These are phyloP conservation scores for Tetragonia tetragonoides DNA, from an alignment of 148 eudicot species.

Conservation along the genomic window DNA sequence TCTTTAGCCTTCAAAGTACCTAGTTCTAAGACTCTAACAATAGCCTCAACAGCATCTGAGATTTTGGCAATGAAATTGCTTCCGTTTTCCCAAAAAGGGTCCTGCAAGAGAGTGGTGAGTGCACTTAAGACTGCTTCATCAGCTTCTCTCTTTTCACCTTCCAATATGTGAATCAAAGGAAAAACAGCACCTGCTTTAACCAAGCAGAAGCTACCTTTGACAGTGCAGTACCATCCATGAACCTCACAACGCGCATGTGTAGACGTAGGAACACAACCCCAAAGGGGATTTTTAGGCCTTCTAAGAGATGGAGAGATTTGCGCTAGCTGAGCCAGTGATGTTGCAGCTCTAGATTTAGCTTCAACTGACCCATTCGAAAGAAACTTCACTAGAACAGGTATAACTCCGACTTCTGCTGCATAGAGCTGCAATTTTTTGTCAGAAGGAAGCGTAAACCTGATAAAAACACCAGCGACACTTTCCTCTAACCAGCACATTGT, in stretches of 20 bases:
- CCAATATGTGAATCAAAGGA: slow-evolving; percentile 44
- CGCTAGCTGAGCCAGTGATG: slow-evolving; percentile 67
- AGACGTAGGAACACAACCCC: slow-evolving; percentile 58
- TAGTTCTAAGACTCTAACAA: slow-evolving; percentile 46
- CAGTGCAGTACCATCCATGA: slow-evolving; percentile 54
- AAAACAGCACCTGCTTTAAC: slow-evolving; percentile 63
- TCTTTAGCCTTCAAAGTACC: slow-evolving; percentile 66
- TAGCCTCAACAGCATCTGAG: slow-evolving; percentile 36
- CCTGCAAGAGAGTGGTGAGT: slow-evolving; percentile 58
- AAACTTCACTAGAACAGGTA: slow-evolving; percentile 56
- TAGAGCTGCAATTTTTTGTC: slow-evolving; percentile 62
- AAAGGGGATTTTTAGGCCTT: slow-evolving; percentile 37
- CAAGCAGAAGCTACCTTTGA: slow-evolving; percentile 66
- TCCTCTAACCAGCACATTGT: slow-evolving; percentile 39
- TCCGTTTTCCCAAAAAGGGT: slow-evolving; percentile 69
- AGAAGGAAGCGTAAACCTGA: slow-evolving; percentile 63
- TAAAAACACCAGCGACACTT: slow-evolving; percentile 52
- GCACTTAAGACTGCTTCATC: slow-evolving; percentile 64
- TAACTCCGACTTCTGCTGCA: slow-evolving; percentile 53
- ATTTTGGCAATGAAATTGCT: slow-evolving; percentile 43
- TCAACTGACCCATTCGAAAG: slow-evolving; percentile 47
- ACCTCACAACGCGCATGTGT: slow-evolving; percentile 51
- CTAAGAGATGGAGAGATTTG: slow-evolving; percentile 40
- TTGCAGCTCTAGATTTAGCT: slow-evolving; percentile 63
- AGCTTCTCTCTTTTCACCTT: slow-evolving; percentile 58